Base-by-base conservation (phyloP, 176 grass and related monocot genomes). In the Tillandsia fasciculata region DNA sequence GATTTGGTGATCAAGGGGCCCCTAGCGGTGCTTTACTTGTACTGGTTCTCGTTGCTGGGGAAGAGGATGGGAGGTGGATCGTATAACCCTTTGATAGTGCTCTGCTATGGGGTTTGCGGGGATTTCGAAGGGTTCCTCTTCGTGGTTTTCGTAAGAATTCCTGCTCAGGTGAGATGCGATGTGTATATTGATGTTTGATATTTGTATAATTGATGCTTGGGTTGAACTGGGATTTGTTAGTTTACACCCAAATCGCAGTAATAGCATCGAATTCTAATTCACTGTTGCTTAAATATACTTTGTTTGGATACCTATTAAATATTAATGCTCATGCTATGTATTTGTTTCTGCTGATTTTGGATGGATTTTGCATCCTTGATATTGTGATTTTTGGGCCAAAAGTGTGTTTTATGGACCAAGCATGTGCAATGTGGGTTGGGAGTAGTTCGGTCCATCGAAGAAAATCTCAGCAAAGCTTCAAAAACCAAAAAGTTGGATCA, bases 61-160 rank as follows among this genome's bases (percentile, higher is more conserved):
- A 66, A 75, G 49, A 50, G 50, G 47, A 75, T 64, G 12, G 51
- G 33, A 11, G 73, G 73, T n/a, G 73, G 73, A 8, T 66, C 73
- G 10, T 75, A 75, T 54, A 75, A 75, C 47, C 73, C 73, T 53
- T 51, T 75, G 63, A 51, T 75, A 8, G 63, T 75, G 29, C 73
- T 75, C 49, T 66, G 73, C 26, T 53, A 66, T 66, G 73, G 49
- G 9, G 53, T 75, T 47, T 75, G 27, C 66, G 73, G 49, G 50
- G 64, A 66, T 54, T 75, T 75, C 2, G 11, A 23, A 50, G 73
- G 26, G 26, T 75, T 75, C 24, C 49, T 75, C 7, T 75, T 53
- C 26, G 64, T 33, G 2, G 73, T 75, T 48, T 67, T 66, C 47
- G 63, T 23, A 42, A 66, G 73, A 50, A 75, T 75, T 52, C 73